Percentiles rank a stretch among this genome's conserved stretches.
phyloP scores from a whole-genome alignment of 169 alveolate species.

The Blepharisma undulans region DNA sequence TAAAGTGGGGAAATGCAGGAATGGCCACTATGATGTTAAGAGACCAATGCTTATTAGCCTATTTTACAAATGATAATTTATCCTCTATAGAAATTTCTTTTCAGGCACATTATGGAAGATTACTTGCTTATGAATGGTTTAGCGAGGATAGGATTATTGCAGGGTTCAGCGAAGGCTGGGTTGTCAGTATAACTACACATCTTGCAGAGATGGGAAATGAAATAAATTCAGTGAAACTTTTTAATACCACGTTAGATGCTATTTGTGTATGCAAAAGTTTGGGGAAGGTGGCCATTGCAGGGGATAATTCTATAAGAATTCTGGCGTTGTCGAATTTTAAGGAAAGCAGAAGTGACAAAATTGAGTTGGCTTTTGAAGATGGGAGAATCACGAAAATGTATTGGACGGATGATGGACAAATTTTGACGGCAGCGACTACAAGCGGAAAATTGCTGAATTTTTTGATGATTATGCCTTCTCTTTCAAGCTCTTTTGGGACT shows the following conservation, averaged over 20 bases:
- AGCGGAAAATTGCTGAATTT: slow-evolving; percentile 76
- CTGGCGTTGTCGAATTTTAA: slow-evolving; percentile 64
- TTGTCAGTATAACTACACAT: slow-evolving; percentile 75
- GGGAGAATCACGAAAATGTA: slow-evolving; percentile 79
- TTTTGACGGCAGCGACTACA: slow-evolving; percentile 75
- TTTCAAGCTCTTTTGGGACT: slow-evolving; percentile 67
- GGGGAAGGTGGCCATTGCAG: slow-evolving; percentile 81
- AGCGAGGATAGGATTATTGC: slow-evolving; percentile 82
- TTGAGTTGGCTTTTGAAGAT: slow-evolving; percentile 71
- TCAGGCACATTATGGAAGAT: slow-evolving; percentile 81
- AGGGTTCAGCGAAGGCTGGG: slow-evolving; percentile 83
- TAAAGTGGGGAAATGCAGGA: slow-evolving; percentile 75
- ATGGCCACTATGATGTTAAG: slow-evolving; percentile 63
- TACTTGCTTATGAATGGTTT: slow-evolving; percentile 76
- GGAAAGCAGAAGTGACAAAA: slow-evolving; percentile 72
- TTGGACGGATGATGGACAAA: slow-evolving; percentile 86
- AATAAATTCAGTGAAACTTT: slow-evolving; percentile 60
- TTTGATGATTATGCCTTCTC: slow-evolving; percentile 76
- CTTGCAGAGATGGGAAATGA: slow-evolving; percentile 75
- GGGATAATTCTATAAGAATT: slow-evolving; percentile 73
- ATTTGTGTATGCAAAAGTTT: slow-evolving; percentile 64
- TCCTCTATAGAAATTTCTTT: slow-evolving; percentile 72
- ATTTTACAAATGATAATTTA: slow-evolving; percentile 65
- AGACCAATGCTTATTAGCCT: slow-evolving; percentile 66
- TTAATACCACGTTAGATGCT: slow-evolving; percentile 76